These are phyloP conservation scores for Ulota crispa DNA, from an alignment of 225 moss, liverwort and hornwort genomes.

Conservation along the genomic window DNA sequence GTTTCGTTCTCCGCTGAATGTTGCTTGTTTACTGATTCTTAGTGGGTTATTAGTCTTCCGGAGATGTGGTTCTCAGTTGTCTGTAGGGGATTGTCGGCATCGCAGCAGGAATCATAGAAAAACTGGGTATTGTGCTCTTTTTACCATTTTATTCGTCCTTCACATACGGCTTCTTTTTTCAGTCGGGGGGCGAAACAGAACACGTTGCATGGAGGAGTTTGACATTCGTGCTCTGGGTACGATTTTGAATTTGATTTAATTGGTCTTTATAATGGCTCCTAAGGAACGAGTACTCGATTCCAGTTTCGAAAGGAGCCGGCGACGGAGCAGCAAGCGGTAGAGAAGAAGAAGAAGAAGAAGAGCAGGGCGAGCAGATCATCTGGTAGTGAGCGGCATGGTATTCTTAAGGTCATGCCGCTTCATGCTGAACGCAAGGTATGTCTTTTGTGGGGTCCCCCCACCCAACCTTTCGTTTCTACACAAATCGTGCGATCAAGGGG, in stretches of 20 bases:
- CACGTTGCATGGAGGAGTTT: neutral
- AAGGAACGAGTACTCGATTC: neutral
- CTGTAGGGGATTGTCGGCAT: neutral
- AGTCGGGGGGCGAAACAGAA: neutral
- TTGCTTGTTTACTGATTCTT: neutral
- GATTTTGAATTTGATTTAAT: neutral
- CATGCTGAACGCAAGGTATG: conserved; percentile 33
- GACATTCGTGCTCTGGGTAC: neutral
- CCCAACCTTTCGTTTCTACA: neutral
- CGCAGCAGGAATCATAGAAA: neutral
- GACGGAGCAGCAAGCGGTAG: neutral
- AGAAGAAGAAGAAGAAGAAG: neutral
- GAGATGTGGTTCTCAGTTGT: neutral
- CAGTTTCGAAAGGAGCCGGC: neutral
- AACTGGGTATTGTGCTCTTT: no score
- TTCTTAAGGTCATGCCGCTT: conserved; percentile 43
- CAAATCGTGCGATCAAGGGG: neutral
- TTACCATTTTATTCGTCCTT: neutral
- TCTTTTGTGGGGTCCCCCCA: neutral
- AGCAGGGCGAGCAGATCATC: neutral
- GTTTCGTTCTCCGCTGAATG: neutral
- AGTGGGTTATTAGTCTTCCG: no score
- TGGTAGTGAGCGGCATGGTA: conserved; percentile 33
- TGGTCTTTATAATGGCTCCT: neutral
- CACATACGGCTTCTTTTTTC: neutral